Evolutionary conservation across 768 basidiomycete genomes (phyloP).

Genomic region (Leccinum longicurvipes): DNA sequence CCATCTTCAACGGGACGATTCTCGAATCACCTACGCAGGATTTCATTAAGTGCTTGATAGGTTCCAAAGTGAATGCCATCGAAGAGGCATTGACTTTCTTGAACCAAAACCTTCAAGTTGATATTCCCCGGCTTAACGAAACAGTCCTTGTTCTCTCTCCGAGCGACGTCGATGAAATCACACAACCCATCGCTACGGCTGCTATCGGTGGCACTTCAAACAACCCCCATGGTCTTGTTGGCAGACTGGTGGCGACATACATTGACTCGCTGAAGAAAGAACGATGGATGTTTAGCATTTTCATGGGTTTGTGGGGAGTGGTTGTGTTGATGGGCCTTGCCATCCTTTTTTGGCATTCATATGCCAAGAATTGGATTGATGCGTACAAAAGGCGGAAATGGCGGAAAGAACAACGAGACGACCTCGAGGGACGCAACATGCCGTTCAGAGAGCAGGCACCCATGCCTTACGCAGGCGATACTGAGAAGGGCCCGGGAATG

Average conservation of each 20-base stretch:
- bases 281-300: constrained; percentile 77
- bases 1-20: constrained; percentile 81
- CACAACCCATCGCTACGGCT: constrained; percentile 77
- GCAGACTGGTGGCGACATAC: constrained; percentile 70
- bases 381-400: constrained; percentile 47
- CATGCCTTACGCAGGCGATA: constrained; percentile 18
- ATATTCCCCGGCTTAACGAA: constrained; percentile 76
- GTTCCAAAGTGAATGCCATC: constrained; percentile 84
- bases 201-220: constrained; percentile 61
- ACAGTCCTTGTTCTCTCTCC: constrained; percentile 76
- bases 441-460: constrained; percentile 18
- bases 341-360: constrained; percentile 72
- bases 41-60: constrained; percentile 86
- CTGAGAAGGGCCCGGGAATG: constrained; percentile 23
- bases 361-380: constrained; percentile 47
- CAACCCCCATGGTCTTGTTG: constrained; percentile 61
- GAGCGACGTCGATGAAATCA: constrained; percentile 64
- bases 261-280: constrained; percentile 72
- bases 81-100: constrained; percentile 90
- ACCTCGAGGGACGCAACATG: constrained; percentile 41
- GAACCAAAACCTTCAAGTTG: constrained; percentile 78
- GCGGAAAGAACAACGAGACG: constrained; percentile 48
- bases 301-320: constrained; percentile 79
- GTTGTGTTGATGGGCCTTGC: constrained; percentile 78
- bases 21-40: constrained; percentile 79